Evolutionary conservation across 2,329 filamentous ascomycete genomes (phyloP).

Genomic region (Colletotrichum musicola): DNA sequence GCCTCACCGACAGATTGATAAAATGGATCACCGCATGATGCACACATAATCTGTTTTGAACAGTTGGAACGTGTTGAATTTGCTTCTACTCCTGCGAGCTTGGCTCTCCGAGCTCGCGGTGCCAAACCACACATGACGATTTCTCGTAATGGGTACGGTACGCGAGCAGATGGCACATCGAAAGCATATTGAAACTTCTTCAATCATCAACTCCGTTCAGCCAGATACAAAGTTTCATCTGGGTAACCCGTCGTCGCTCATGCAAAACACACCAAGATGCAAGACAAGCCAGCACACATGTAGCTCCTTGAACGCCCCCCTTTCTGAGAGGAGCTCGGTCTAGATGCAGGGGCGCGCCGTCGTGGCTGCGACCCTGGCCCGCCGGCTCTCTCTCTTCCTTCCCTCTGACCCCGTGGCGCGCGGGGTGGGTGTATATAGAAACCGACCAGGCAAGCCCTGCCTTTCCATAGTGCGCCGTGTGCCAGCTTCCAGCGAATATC

Average conservation of each 20-base stretch:
- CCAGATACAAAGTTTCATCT: conserved; percentile 33
- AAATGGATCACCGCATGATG: background rate
- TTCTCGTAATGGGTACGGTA: background rate
- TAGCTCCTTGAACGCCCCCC: conserved; percentile 38
- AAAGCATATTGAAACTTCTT: conserved; percentile 6
- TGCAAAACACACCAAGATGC: conserved; percentile 38
- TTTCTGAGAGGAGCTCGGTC: conserved; percentile 18
- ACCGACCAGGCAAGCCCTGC: conserved; percentile 35
- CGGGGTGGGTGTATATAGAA: conserved; percentile 24
- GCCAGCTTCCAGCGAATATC: conserved; percentile 16
- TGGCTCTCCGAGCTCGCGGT: conserved; percentile 32
- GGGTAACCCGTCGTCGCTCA: conserved; percentile 38
- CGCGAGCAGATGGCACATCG: background rate
- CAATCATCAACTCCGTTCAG: conserved; percentile 36
- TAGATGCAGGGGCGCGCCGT: conserved; percentile 12
- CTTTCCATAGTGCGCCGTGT: conserved; percentile 34
- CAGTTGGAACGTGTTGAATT: conserved; percentile 21
- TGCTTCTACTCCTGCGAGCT: conserved; percentile 27
- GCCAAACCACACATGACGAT: conserved; percentile 2
- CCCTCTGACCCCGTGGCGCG: conserved; percentile 8
- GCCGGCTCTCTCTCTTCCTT: conserved; percentile 18
- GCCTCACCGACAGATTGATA: conserved; percentile 31
- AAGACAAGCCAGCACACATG: conserved; percentile 32
- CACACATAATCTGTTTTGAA: background rate
- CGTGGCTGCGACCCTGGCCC: background rate